These are phyloP conservation scores for Daldinia grandis DNA, from an alignment of 495 filamentous ascomycete species.

Conservation along the genomic window DNA sequence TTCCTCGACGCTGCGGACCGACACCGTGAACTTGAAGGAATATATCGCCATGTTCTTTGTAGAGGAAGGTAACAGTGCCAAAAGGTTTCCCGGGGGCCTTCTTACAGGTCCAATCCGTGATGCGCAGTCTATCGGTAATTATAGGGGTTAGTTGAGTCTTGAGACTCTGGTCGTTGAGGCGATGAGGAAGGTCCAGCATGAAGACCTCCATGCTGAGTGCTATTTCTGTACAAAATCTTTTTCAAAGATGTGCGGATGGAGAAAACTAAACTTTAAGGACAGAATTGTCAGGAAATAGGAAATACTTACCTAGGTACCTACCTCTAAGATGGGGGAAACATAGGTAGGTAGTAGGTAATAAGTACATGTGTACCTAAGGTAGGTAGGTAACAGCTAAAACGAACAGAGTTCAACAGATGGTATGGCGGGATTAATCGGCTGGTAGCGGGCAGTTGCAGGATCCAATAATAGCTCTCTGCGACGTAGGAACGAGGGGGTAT, in stretches of 20 bases:
- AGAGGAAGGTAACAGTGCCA: slow-evolving; percentile 52
- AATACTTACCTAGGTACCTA: too few species aligned
- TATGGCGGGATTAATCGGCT: background rate
- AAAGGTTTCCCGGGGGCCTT: slow-evolving; percentile 42
- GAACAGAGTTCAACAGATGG: background rate
- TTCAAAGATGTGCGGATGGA: background rate
- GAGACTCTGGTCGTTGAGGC: slow-evolving; percentile 47
- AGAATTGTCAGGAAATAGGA: too few species aligned
- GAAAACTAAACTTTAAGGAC: background rate
- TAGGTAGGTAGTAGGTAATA: too few species aligned
- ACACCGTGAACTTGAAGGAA: slow-evolving; percentile 48
- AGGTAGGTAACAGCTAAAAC: background rate
- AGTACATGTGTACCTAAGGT: too few species aligned
- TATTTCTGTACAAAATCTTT: background rate
- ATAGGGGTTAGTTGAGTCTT: slow-evolving; percentile 45
- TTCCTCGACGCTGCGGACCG: slow-evolving; percentile 29
- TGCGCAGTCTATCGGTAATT: slow-evolving; percentile 43
- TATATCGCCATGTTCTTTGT: slow-evolving; percentile 42
- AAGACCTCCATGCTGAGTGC: slow-evolving; percentile 47
- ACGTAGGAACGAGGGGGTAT: background rate
- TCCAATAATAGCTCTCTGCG: background rate
- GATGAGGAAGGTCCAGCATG: slow-evolving; percentile 48
- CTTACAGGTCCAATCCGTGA: slow-evolving; percentile 48
- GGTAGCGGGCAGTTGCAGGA: slow-evolving; percentile 2
- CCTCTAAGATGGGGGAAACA: too few species aligned